A percentile compares a stretch with the other conserved stretches of the same genome.
These are phyloP conservation scores for Polyrhizophydium stewartii DNA, from an alignment of 371 early-diverging fungal genomes.

Conservation along the genomic window DNA sequence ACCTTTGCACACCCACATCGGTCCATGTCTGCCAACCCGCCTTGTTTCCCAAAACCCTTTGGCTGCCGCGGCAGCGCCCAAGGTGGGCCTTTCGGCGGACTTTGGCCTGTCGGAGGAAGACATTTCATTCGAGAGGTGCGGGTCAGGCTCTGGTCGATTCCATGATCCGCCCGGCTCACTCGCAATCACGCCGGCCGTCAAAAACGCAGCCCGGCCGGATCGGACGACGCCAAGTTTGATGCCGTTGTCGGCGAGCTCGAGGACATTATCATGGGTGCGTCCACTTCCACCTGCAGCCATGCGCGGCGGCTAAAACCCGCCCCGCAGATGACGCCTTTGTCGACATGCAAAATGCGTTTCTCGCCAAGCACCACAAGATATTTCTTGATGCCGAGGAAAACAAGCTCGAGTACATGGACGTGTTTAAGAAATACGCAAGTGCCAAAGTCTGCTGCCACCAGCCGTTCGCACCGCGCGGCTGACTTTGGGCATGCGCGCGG, in stretches of 20 bases:
- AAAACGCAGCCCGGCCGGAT: neutral
- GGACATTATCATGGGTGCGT: constrained; percentile 37
- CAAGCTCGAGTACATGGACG: constrained; percentile 44
- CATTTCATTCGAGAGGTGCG: no score
- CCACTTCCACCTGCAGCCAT: neutral
- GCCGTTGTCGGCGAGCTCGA: constrained; percentile 39
- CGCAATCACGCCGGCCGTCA: no score
- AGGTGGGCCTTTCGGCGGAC: no score
- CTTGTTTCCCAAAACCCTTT: no score
- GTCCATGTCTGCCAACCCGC: no score
- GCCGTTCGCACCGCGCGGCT: no score
- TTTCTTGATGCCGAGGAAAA: constrained; percentile 39
- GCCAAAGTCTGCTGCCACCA: no score
- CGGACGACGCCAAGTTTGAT: constrained; percentile 36
- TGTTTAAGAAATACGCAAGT: constrained; percentile 37
- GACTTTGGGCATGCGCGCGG: neutral
- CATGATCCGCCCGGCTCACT: no score
- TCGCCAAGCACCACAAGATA: constrained; percentile 24
- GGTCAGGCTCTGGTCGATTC: no score
- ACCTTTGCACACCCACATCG: no score
- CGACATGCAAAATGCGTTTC: constrained; percentile 23
- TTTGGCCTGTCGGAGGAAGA: no score
- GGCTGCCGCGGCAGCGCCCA: no score
- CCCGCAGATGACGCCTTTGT: constrained; percentile 33
- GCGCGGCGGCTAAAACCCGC: neutral